phyloP scores from a whole-genome alignment of 306 rosid species.

The Begonia fuchsioides region DNA sequence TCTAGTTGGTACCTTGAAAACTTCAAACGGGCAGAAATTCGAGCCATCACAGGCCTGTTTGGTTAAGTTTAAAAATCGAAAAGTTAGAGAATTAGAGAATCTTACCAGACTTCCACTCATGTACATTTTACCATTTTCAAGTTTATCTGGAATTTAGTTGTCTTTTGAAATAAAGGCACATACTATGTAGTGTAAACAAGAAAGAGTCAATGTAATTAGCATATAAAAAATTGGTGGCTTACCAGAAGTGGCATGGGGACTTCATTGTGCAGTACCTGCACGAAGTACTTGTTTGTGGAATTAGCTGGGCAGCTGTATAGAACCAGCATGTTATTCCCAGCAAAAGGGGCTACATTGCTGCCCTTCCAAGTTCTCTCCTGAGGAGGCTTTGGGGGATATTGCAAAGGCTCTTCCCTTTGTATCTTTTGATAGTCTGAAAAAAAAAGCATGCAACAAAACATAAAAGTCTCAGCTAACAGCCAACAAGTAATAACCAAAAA shows the following conservation, averaged over 20 bases:
- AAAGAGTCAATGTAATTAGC: neutral
- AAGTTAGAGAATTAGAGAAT: too few relatives aligned
- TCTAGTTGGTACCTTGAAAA: slow-evolving; percentile 80
- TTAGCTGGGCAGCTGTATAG: slow-evolving; percentile 63
- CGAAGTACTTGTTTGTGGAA: slow-evolving; percentile 42
- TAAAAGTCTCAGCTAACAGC: neutral
- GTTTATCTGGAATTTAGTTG: too few relatives aligned
- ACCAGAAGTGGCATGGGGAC: slow-evolving; percentile 67
- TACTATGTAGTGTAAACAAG: neutral
- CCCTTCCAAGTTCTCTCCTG: slow-evolving; percentile 73
- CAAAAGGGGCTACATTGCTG: slow-evolving; percentile 78
- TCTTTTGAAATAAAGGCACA: neutral
- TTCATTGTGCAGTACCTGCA: slow-evolving; percentile 84
- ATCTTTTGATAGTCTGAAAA: slow-evolving; percentile 40
- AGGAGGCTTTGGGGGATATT: slow-evolving; percentile 74
- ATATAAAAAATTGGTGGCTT: slow-evolving; percentile 7
- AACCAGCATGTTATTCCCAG: slow-evolving; percentile 77
- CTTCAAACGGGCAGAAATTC: slow-evolving; percentile 58
- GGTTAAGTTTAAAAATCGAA: too few relatives aligned
- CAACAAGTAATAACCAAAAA: neutral
- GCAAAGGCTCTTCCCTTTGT: slow-evolving; percentile 60
- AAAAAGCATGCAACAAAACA: too few relatives aligned
- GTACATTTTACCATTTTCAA: too few relatives aligned
- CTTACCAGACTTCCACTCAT: too few relatives aligned
- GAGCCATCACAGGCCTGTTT: slow-evolving; percentile 66